These are phyloP conservation scores for Pouteria glomerata DNA, from an alignment of 148 eudicot species.

Conservation along the genomic window DNA sequence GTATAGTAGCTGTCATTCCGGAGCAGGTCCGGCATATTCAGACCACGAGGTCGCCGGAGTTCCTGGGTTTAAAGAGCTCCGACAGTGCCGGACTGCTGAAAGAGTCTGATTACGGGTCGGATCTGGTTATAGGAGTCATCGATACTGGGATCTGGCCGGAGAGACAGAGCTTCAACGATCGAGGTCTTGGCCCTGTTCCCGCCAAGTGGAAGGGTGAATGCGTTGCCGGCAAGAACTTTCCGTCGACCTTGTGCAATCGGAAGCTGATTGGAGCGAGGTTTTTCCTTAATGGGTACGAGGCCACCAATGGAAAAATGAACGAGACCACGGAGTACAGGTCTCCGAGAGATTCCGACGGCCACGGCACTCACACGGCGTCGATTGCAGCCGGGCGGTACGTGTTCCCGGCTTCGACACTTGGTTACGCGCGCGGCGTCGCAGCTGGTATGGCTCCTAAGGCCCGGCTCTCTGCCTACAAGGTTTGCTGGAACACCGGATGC, in stretches of 20 bases:
- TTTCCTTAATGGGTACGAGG: conserved; percentile 61
- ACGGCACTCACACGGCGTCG: conserved; percentile 95
- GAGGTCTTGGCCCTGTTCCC: conserved; percentile 44
- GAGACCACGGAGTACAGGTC: conserved; percentile 50
- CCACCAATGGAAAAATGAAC: conserved; percentile 77
- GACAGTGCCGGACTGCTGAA: conserved; percentile 46
- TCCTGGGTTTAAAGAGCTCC: conserved; percentile 50
- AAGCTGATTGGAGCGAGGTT: conserved; percentile 79
- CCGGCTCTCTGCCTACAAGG: conserved; percentile 77
- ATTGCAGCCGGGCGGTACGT: conserved; percentile 95
- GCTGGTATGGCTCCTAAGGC: conserved; percentile 98
- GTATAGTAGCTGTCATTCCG: conserved; percentile 54
- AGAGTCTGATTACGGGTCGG: conserved; percentile 94
- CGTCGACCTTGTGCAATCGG: conserved; percentile 47
- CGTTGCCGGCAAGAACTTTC: conserved; percentile 21
- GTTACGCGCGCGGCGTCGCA: conserved; percentile 81
- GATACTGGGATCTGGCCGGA: conserved; percentile 97
- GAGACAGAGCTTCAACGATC: conserved; percentile 68
- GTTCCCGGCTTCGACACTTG: conserved; percentile 68
- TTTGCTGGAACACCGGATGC: conserved; percentile 92
- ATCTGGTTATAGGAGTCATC: conserved; percentile 73
- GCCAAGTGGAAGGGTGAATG: conserved; percentile 72
- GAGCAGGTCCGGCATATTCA: conserved; percentile 64
- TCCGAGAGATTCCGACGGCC: conserved; percentile 83
- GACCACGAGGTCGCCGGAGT: conserved; percentile 82